These are phyloP conservation scores for Sphagnum magellanicum DNA, from an alignment of 228 moss, liverwort and hornwort species.

Conservation along the genomic window DNA sequence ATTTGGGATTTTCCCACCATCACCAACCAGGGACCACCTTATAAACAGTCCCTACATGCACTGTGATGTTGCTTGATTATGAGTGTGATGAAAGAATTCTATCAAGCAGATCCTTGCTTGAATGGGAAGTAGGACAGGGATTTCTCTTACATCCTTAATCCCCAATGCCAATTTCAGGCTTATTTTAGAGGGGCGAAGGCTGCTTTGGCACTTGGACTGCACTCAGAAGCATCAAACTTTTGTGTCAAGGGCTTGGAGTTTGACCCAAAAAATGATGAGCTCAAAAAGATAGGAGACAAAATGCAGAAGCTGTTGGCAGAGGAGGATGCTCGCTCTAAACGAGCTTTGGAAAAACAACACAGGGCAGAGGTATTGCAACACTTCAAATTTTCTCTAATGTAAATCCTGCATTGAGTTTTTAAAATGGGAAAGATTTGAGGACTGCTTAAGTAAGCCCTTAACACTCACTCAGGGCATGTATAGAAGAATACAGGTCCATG, in stretches of 20 bases:
- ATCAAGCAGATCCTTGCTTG: not conserved
- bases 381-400: not conserved
- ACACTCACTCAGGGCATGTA: too few relatives aligned
- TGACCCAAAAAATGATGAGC: constrained; percentile 62
- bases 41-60: not conserved
- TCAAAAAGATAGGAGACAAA: constrained; percentile 51
- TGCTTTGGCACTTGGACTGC: constrained; percentile 66
- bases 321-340: constrained; percentile 51
- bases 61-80: not conserved
- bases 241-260: constrained; percentile 54
- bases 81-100: not conserved
- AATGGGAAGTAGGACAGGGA: not conserved
- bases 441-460: too few relatives aligned
- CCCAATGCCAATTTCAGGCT: constrained; percentile 38
- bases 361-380: constrained; percentile 47
- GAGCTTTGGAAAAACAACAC: constrained; percentile 39
- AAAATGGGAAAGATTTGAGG: too few relatives aligned
- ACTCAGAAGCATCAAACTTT: constrained; percentile 48
- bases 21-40: not conserved
- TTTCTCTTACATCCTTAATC: too few relatives aligned
- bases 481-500: too few relatives aligned
- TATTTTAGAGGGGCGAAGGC: constrained; percentile 89
- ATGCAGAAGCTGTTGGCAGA: constrained; percentile 45
- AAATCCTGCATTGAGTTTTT: too few relatives aligned
- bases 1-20: not conserved